A percentile compares a stretch with the other conserved stretches of the same genome.
phyloP scores from a whole-genome alignment of 257 asterid species.

The Forsythia viridissima region DNA sequence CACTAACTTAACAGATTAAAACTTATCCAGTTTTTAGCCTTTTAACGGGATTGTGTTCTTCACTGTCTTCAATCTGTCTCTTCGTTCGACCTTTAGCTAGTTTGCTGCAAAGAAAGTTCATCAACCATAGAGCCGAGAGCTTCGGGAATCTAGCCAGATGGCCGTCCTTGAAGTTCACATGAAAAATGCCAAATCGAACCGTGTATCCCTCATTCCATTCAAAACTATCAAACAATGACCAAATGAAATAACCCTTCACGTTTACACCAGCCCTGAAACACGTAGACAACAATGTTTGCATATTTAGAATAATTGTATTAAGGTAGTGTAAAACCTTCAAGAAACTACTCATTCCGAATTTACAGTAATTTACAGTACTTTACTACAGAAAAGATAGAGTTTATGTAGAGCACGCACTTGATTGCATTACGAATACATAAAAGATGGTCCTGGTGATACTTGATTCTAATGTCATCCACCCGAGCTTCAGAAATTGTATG shows the following conservation, averaged over 20 bases:
- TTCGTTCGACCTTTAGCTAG: neutral
- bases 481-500: neutral
- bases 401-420: constrained; percentile 34
- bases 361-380: neutral
- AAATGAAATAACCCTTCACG: constrained; percentile 12
- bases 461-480: neutral
- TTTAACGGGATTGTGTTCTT: neutral
- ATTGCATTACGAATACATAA: constrained; percentile 38
- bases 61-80: neutral
- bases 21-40: neutral
- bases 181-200: constrained; percentile 43
- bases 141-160: constrained; percentile 38
- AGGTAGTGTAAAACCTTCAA: neutral
- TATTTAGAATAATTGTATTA: neutral
- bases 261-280: constrained; percentile 26
- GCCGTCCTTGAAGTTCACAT: constrained; percentile 31
- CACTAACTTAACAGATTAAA: neutral
- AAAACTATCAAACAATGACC: constrained; percentile 46
- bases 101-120: constrained; percentile 31
- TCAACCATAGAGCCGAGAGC: constrained; percentile 43
- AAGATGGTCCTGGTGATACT: constrained; percentile 42
- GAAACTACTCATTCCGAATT: neutral
- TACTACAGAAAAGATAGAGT: neutral
- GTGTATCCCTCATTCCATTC: constrained; percentile 49
- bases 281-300: too few species aligned